These are phyloP conservation scores for Cyclocybe cylindracea DNA, from an alignment of 768 basidiomycete species.

Conservation along the genomic window DNA sequence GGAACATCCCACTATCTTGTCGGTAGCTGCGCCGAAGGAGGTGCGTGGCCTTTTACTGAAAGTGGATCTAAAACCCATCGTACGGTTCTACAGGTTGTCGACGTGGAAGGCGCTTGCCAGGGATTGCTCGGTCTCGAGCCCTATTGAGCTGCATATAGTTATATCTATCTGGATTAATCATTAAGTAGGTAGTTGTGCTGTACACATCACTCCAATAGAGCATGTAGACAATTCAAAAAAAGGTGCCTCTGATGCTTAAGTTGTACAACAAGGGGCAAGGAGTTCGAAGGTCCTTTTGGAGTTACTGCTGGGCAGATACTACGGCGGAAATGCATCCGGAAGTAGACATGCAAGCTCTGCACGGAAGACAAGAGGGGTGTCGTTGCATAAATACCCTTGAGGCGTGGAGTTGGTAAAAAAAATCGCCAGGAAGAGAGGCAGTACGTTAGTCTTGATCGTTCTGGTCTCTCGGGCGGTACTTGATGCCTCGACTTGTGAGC, in stretches of 20 bases:
- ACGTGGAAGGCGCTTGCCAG: conserved; percentile 81
- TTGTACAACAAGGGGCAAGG: too few relatives aligned
- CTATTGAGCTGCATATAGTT: conserved; percentile 20
- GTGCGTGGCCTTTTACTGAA: conserved; percentile 33
- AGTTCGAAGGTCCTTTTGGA: too few relatives aligned
- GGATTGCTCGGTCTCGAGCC: conserved; percentile 67
- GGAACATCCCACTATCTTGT: conserved; percentile 62
- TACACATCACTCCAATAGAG: not conserved
- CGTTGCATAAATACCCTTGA: not conserved
- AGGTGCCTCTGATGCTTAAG: not conserved
- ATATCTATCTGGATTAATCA: not conserved
- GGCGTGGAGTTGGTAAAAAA: not conserved
- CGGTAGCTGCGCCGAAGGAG: conserved; percentile 82
- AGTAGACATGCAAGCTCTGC: too few relatives aligned
- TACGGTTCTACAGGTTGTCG: conserved; percentile 49
- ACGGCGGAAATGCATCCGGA: too few relatives aligned
- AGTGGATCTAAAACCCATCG: not conserved
- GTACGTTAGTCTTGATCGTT: conserved; percentile 63
- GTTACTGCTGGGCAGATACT: too few relatives aligned
- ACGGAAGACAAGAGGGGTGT: too few relatives aligned
- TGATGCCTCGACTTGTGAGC: conserved; percentile 73
- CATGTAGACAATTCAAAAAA: not conserved
- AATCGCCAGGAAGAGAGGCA: not conserved
- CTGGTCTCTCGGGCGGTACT: conserved; percentile 84
- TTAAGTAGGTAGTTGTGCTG: not conserved